Conservation (phyloP, 2,329 filamentous ascomycete genomes). For the Amesomyces nigricolor region DNA sequence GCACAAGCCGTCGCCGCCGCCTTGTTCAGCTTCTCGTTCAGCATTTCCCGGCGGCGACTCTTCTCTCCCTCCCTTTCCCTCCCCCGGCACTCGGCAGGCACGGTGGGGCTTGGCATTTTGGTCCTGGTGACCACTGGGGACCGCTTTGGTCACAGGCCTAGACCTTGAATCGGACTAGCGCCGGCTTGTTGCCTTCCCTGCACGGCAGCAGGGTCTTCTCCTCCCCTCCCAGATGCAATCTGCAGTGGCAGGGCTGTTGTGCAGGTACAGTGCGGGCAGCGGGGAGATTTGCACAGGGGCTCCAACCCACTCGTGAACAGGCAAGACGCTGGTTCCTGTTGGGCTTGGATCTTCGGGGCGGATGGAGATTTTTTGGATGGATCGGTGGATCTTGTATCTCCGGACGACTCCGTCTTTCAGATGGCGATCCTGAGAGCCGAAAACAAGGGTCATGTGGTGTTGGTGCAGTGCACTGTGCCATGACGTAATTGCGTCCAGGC, state of each 20-base stretch:
- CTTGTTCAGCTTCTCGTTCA: too few relatives aligned
- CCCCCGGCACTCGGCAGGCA: conserved; percentile 10
- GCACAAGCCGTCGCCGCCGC: too few relatives aligned
- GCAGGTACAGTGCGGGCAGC: neutral
- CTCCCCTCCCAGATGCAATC: neutral
- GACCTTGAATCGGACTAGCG: conserved; percentile 9
- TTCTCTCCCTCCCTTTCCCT: neutral
- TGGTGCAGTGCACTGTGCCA: neutral
- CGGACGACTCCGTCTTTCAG: too few relatives aligned
- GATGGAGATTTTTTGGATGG: neutral
- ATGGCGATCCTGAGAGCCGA: too few relatives aligned
- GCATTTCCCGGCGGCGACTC: neutral
- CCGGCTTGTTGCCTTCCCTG: conserved; percentile 4
- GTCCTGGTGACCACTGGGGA: conserved; percentile 5
- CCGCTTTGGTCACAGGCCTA: neutral
- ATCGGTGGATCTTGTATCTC: neutral
- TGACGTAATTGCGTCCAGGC: neutral
- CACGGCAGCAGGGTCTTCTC: neutral
- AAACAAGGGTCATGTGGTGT: neutral
- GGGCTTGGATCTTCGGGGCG: too few relatives aligned
- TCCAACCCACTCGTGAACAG: too few relatives aligned
- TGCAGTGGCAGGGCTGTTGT: neutral
- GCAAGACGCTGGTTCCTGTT: too few relatives aligned
- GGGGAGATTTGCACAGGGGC: too few relatives aligned
- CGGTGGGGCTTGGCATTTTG: neutral